These are phyloP conservation scores for Aspergillus sp. DNA, from an alignment of 2,329 filamentous ascomycete genomes.

Conservation along the genomic window DNA sequence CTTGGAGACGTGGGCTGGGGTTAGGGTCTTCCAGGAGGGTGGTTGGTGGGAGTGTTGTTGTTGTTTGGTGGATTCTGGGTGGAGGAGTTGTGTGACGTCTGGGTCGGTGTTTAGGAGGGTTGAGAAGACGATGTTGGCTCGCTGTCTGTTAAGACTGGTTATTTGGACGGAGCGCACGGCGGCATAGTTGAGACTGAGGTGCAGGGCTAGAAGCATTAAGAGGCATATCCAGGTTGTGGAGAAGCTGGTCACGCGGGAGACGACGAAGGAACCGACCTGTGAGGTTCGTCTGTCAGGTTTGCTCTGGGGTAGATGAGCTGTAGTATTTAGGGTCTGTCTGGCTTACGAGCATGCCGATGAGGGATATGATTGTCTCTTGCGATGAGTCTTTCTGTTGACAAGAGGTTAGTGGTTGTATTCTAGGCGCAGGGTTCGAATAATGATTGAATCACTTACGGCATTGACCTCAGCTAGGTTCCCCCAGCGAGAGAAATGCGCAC, in stretches of 20 bases:
- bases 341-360: slow-evolving; percentile 76
- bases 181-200: slow-evolving; percentile 81
- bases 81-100: slow-evolving; percentile 19
- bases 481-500: slow-evolving; percentile 83
- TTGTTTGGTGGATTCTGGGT: neutral
- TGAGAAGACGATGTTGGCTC: slow-evolving; percentile 75
- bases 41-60: neutral
- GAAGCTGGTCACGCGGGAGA: slow-evolving; percentile 72
- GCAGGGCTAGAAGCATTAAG: slow-evolving; percentile 69
- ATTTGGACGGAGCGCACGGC: slow-evolving; percentile 84
- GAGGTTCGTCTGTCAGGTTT: neutral
- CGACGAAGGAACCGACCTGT: slow-evolving; percentile 73
- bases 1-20: slow-evolving; percentile 65
- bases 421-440: neutral
- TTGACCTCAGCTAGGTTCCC: slow-evolving; percentile 92
- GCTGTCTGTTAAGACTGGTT: slow-evolving; percentile 80
- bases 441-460: slow-evolving; percentile 54
- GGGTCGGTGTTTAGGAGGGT: slow-evolving; percentile 50
- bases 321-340: neutral
- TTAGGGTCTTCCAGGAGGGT: slow-evolving; percentile 40
- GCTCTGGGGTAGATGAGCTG: neutral
- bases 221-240: slow-evolving; percentile 73
- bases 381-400: slow-evolving; percentile 73
- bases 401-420: slow-evolving; percentile 5
- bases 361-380: slow-evolving; percentile 89